Conservation (phyloP, 805 yeast genomes). For the Candida gorgasii region DNA sequence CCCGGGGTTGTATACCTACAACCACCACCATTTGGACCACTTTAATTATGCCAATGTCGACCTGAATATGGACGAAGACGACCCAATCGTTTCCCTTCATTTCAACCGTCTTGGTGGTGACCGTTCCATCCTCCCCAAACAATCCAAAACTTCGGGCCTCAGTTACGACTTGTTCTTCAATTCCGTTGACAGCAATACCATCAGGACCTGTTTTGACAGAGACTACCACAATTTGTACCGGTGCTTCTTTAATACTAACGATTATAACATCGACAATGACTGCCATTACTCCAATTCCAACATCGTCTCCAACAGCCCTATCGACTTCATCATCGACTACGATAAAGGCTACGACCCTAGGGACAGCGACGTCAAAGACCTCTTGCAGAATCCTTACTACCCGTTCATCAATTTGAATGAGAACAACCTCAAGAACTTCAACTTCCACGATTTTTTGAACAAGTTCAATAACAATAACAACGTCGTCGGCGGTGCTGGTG, state of each 20-base stretch:
- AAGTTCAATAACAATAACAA: slow-evolving; percentile 2
- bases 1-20: slow-evolving; percentile 13
- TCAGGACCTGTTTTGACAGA: neutral
- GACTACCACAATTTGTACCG: neutral
- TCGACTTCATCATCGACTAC: slow-evolving; percentile 5
- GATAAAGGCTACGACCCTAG: slow-evolving; percentile 7
- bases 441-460: slow-evolving; percentile 10
- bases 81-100: slow-evolving; percentile 9
- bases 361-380: slow-evolving; percentile 10
- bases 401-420: slow-evolving; percentile 8
- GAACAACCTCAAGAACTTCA: slow-evolving; percentile 7
- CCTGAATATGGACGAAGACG: neutral
- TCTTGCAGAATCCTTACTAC: neutral
- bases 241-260: neutral
- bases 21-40: slow-evolving; percentile 17
- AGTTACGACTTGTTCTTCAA: slow-evolving; percentile 4
- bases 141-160: neutral
- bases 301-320: neutral
- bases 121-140: neutral
- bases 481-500: neutral
- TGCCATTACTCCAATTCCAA: neutral
- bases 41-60: slow-evolving; percentile 5
- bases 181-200: neutral
- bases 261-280: neutral
- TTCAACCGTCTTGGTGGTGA: slow-evolving; percentile 11